Percentiles rank a stretch among this genome's conserved stretches.
These are phyloP conservation scores for Magnaporthales sp. DNA, from an alignment of 2,329 filamentous ascomycete species.

Conservation along the genomic window DNA sequence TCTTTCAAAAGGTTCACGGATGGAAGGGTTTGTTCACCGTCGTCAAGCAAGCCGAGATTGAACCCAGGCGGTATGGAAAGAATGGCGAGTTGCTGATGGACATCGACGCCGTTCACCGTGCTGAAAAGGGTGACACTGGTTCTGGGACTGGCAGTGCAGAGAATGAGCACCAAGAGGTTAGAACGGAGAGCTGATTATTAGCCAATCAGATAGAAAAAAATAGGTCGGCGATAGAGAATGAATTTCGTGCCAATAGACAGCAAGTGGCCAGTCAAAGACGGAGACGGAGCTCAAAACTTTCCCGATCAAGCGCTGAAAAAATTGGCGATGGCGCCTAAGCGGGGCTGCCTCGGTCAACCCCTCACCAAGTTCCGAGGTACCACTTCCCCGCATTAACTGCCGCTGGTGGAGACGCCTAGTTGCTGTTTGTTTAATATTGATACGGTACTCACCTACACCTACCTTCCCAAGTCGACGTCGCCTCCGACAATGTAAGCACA, in stretches of 20 bases:
- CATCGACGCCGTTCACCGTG: conserved; percentile 18
- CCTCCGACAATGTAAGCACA: background rate
- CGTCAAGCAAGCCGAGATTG: conserved; percentile 31
- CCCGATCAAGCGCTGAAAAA: background rate
- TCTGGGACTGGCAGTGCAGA: background rate
- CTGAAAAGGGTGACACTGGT: background rate
- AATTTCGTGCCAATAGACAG: background rate
- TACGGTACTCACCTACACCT: too few relatives aligned
- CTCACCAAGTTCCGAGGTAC: background rate
- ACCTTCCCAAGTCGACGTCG: too few relatives aligned
- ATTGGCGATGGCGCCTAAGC: too few relatives aligned
- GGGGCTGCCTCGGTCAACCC: background rate
- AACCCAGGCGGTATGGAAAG: conserved; percentile 49
- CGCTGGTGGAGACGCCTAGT: background rate
- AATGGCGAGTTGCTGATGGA: conserved; percentile 45
- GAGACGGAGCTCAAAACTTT: background rate
- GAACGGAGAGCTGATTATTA: background rate
- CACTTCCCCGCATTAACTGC: background rate
- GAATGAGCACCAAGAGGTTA: background rate
- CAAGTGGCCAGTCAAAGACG: background rate
- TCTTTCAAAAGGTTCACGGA: conserved; percentile 36
- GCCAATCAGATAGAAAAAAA: background rate
- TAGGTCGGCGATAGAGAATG: too few relatives aligned
- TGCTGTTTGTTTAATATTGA: too few relatives aligned
- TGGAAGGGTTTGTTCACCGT: conserved; percentile 28